A percentile compares a stretch with the other conserved stretches of the same genome.
phyloP scores from a whole-genome alignment of 2,329 filamentous ascomycete genomes.

The Cladosporium sp. region DNA sequence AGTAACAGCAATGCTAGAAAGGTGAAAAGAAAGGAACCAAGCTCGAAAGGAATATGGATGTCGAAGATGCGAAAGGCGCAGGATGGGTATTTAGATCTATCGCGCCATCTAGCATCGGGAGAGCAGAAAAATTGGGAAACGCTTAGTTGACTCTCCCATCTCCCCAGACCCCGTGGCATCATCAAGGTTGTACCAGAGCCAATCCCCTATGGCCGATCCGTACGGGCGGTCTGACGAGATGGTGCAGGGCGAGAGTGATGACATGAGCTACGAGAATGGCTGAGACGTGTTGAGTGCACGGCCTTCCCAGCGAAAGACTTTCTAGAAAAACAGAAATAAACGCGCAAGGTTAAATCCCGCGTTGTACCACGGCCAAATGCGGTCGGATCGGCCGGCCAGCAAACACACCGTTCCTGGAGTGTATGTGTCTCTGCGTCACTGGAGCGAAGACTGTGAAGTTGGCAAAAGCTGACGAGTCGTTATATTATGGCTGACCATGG shows the following conservation, averaged over 20 bases:
- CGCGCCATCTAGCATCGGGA: background rate
- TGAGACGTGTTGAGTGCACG: constrained; percentile 11
- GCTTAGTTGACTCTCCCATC: background rate
- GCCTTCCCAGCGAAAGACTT: constrained; percentile 6
- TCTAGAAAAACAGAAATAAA: constrained; percentile 1
- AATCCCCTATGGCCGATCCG: constrained; percentile 1
- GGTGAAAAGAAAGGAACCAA: background rate
- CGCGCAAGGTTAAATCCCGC: background rate
- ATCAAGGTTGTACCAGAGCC: constrained; percentile 4
- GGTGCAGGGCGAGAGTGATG: constrained; percentile 5
- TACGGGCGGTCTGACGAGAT: constrained; percentile 12
- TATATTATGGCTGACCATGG: too few relatives aligned
- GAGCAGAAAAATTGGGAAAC: background rate
- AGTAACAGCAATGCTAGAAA: background rate
- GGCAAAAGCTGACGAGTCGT: too few relatives aligned
- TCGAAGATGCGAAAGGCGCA: background rate
- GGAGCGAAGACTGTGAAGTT: too few relatives aligned
- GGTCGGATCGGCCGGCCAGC: background rate
- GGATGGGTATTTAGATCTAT: background rate
- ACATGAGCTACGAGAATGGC: constrained; percentile 11
- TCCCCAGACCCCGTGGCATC: constrained; percentile 10
- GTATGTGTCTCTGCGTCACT: background rate
- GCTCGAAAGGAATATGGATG: background rate
- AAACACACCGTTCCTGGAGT: background rate
- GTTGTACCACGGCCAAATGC: background rate